A percentile compares a stretch with the other conserved stretches of the same genome.
Evolutionary conservation across 345 rosid species (phyloP).

Genomic region (Linum trigynum): DNA sequence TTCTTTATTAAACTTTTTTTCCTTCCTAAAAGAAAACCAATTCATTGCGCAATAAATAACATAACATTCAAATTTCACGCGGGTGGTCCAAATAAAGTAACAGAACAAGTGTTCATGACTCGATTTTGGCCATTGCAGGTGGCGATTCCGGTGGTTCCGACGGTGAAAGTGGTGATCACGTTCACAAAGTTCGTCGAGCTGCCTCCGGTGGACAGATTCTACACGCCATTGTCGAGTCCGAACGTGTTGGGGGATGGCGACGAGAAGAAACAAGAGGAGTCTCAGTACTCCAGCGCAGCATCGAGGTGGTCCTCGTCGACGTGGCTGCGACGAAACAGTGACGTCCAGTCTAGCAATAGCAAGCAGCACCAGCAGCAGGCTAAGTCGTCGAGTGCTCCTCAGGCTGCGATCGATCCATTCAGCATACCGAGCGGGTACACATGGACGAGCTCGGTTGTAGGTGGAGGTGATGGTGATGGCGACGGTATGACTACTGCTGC

Average conservation of each 20-base stretch:
- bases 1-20: background rate
- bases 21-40: no score
- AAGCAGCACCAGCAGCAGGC: slow-evolving; percentile 32
- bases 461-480: slow-evolving; percentile 1
- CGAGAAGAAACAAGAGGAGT: slow-evolving; percentile 34
- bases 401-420: slow-evolving; percentile 46
- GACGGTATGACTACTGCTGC: slow-evolving; percentile 13
- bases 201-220: slow-evolving; percentile 65
- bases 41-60: background rate
- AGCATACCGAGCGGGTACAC: slow-evolving; percentile 74
- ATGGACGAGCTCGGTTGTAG: slow-evolving; percentile 30
- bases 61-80: no score
- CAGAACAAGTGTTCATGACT: background rate
- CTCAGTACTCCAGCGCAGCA: slow-evolving; percentile 24
- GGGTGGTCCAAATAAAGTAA: background rate
- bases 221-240: slow-evolving; percentile 91
- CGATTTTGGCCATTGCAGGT: slow-evolving; percentile 35
- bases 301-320: slow-evolving; percentile 23
- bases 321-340: slow-evolving; percentile 47
- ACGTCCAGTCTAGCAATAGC: slow-evolving; percentile 32
- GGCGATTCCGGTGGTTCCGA: slow-evolving; percentile 96
- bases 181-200: slow-evolving; percentile 89
- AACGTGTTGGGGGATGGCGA: slow-evolving; percentile 22
- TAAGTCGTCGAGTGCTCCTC: background rate
- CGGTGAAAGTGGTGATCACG: slow-evolving; percentile 87